A percentile compares a stretch with the other conserved stretches of the same genome.
These are phyloP conservation scores for Raddia distichophylla DNA, from an alignment of 176 grass and related monocot genomes.

Conservation along the genomic window DNA sequence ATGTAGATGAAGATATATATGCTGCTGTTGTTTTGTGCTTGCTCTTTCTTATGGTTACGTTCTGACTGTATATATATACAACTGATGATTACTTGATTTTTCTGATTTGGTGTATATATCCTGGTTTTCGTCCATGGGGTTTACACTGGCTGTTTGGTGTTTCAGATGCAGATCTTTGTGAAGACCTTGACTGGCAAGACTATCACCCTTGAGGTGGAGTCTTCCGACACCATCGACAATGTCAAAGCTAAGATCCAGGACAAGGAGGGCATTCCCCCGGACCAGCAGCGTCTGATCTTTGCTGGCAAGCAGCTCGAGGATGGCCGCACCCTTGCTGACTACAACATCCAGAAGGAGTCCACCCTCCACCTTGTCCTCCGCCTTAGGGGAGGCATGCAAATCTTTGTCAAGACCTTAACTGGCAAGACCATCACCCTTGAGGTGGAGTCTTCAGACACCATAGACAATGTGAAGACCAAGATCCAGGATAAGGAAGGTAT, in stretches of 20 bases:
- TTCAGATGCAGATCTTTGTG: slow-evolving; percentile 56
- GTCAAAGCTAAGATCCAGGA: slow-evolving; percentile 74
- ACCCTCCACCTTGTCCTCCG: slow-evolving; percentile 66
- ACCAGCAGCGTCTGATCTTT: slow-evolving; percentile 69
- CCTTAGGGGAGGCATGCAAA: neutral
- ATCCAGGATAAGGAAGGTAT: slow-evolving; percentile 80
- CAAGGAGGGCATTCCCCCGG: slow-evolving; percentile 69
- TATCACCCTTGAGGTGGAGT: no score
- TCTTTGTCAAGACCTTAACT: neutral
- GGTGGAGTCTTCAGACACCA: slow-evolving; percentile 51
- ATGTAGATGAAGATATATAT: no score
- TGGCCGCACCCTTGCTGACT: slow-evolving; percentile 59
- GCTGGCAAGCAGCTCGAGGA: slow-evolving; percentile 73
- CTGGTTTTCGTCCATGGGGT: neutral
- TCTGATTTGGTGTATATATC: neutral
- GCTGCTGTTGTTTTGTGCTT: no score
- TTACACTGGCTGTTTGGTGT: neutral
- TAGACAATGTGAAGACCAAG: slow-evolving; percentile 41
- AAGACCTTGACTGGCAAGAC: slow-evolving; percentile 24
- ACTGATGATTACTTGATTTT: neutral
- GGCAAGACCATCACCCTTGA: slow-evolving; percentile 67
- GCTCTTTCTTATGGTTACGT: no score
- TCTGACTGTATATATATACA: neutral
- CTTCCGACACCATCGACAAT: no score
- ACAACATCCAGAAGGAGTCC: slow-evolving; percentile 77